Base-by-base conservation (phyloP, 2,329 filamentous ascomycete genomes). In the Domatiomyces catenatus region DNA sequence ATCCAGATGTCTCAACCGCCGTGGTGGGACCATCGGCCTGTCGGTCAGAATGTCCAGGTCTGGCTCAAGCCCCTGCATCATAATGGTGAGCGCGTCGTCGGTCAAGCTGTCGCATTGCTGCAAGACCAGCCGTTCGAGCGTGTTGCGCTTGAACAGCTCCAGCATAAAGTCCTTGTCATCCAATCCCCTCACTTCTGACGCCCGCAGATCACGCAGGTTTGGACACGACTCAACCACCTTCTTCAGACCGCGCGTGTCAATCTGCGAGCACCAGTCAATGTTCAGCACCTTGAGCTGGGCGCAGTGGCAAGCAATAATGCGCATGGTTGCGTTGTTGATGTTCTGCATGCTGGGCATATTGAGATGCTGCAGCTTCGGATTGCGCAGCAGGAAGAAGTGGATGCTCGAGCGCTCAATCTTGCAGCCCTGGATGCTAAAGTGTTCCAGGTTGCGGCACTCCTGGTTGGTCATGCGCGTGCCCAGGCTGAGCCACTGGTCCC, bases 261-360 rank as follows among this genome's bases (percentile, higher is more conserved):
- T 80, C 54, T 87, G 83, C 57, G 81, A 81, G 69, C 92, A 98
- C 87, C 90, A 96, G 0, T 88, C 94, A 18, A 96, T 78, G 60
- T 95, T 93, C 57, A 96, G 75, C 50, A 78, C 75, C 65, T 94
- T 82, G n/a, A 98, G 72, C 47, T 83, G 80, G 1, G 82, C 80
- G 60, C 90, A 96, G 42, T 83, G 82, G 49, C 83, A 75, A 0
- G 86, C 82, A 53, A 98, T 83, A 53, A 93, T 86, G 61, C 83
- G 86, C 77, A 93, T 89, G 0, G 86, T 85, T 19, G 79, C 78
- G 63, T 94, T 94, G 26, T 83, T 87, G 12, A 89, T 84, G 10
- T 82, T 81, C 1, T 79, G 72, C 54, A 96, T 74, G 0, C 88
- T 89, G 1, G 86, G 86, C 39, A 98, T 70, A 61, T 95, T 95